Percentiles rank a stretch among this genome's conserved stretches.
phyloP scores from a whole-genome alignment of 768 basidiomycete genomes.

The Chlorophyllum brunneum region DNA sequence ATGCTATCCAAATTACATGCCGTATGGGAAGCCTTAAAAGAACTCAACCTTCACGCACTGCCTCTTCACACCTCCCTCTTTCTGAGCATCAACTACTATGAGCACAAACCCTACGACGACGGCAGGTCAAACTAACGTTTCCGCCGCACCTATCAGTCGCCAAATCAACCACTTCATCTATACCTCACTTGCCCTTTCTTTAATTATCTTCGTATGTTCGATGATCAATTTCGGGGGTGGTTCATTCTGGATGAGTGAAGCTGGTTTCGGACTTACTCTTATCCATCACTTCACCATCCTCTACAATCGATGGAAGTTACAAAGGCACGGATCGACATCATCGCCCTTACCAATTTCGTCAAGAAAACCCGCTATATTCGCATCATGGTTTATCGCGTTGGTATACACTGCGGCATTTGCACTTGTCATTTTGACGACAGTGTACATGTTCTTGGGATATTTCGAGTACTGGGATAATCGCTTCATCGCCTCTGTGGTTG shows the following conservation, averaged over 20 bases:
- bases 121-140: background rate
- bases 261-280: background rate
- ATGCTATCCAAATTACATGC: no score
- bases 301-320: background rate
- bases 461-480: background rate
- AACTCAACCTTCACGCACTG: no score
- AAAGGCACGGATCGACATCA: background rate
- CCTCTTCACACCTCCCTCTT: no score
- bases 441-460: background rate
- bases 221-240: background rate
- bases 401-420: background rate
- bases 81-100: no score
- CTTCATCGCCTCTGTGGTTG: background rate
- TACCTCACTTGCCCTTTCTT: background rate
- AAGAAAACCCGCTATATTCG: background rate
- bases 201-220: background rate
- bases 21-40: no score
- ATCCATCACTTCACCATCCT: constrained; percentile 4
- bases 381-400: background rate
- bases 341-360: background rate
- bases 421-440: background rate
- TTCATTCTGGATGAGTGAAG: constrained; percentile 1
- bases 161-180: background rate
- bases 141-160: background rate
- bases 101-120: background rate